phyloP scores from a whole-genome alignment of 1,139 yeast species.

The Sugiyamaella xylanicola region DNA sequence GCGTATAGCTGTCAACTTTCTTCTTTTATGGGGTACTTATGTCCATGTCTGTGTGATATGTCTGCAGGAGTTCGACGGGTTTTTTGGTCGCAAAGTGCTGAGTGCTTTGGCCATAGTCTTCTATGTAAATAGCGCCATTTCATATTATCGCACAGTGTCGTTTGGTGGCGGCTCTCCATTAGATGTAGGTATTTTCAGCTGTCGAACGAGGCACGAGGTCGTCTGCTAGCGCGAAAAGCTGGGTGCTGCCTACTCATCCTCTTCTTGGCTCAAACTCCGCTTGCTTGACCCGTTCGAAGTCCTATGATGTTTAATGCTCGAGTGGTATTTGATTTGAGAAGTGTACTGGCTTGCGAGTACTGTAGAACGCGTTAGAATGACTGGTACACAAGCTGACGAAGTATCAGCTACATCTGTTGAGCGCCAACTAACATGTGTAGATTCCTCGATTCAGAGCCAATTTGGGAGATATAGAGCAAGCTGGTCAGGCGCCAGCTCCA shows the following conservation, averaged over 20 bases:
- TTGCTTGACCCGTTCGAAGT: no score
- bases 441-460: constrained; percentile 31
- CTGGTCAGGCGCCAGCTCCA: constrained; percentile 41
- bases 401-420: constrained; percentile 9
- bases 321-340: no score
- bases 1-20: constrained; percentile 53
- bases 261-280: no score
- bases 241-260: background rate
- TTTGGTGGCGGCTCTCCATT: constrained; percentile 59
- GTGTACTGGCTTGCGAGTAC: no score
- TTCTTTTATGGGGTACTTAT: constrained; percentile 62
- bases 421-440: no score
- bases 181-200: constrained; percentile 31
- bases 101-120: constrained; percentile 34
- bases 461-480: constrained; percentile 31
- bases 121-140: constrained; percentile 39
- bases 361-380: no score
- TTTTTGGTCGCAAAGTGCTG: constrained; percentile 25
- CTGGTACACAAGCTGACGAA: no score
- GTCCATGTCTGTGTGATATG: constrained; percentile 44
- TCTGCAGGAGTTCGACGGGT: constrained; percentile 34
- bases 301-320: no score
- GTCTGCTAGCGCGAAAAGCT: background rate
- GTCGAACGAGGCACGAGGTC: background rate
- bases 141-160: constrained; percentile 58